Base-by-base conservation (phyloP, 2,329 filamentous ascomycete genomes). In the Cladophialophora chaetospira region DNA sequence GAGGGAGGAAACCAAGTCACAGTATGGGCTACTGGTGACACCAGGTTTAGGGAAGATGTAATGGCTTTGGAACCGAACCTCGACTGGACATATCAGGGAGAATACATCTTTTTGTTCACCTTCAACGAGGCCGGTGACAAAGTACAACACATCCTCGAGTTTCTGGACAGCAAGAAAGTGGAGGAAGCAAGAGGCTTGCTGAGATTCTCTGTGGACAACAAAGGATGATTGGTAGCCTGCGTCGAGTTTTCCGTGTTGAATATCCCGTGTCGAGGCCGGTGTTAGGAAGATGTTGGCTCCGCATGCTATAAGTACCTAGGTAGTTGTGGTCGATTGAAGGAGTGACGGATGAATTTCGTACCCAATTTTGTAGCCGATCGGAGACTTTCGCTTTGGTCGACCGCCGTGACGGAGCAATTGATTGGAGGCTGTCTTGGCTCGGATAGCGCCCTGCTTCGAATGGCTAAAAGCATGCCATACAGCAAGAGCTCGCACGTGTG, bases 91-190 rank as follows among this genome's bases (percentile, higher is more conserved):
- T 70, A 66, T 51, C 51, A 55, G 17, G 69, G 68, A 9, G 70
- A 72, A 57, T 72, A 71, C 46, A 58, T 72, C 4, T 72, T 70
- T 45, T 60, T 72, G 10, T 58, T 71, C 3, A 64, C 58, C 19
- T 66, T 72, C 60, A 63, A 71, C 60, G 59, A 63, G 35, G 59
- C 38, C 6, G 68, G 68, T 3, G 61, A 66, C 35, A 68, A 65
- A 42, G 67, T 72, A 38, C 58, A 60, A 47, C 57, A 63, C 15
- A 60, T 67, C 3, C 29, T 72, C 5, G 70, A 72, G 52, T 69
- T 72, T 55, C 13, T 72, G 31, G 70, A 72, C 62, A 72, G 68
- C 49, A 67, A 68, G 36, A 31, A 53, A 54, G 40, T 40, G 43
- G 53, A 51, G 10, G 38, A 42, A 15, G 48, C 15, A 23, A 21